Base-by-base conservation (phyloP, 495 filamentous ascomycete species). In the Talaromyces borbonicus region DNA sequence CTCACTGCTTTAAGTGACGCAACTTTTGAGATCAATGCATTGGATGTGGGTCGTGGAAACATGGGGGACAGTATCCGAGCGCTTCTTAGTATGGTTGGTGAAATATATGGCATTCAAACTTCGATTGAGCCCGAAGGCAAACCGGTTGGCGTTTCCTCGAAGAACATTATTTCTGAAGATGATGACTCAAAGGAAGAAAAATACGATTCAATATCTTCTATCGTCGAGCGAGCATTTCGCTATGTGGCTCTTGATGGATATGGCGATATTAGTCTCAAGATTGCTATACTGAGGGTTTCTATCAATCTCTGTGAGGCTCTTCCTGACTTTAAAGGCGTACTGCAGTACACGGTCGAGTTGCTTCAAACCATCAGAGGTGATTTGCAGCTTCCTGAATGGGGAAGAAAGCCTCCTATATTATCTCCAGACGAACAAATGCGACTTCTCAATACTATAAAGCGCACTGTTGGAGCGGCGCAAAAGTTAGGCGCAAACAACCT, bases 281-380 rank as follows among this genome's bases (percentile, higher is more conserved):
- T 88, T 33, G 83, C 94, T 57, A 78, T 97, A 37, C 71, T 96
- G 4, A 78, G 83, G 46, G 77, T 78, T 18, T 93, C 89, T 54
- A 88, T 93, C 43, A 87, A 87, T 58, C 80, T 95, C 49, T 92
- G 85, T 44, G 92, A 98, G 67, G 92, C 92, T 9, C 71, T 96
- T 25, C 90, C 92, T 2, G 87, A 96, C 54, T 92, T 95, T 59
- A 72, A 81, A 38, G 92, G 89, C 7, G 86, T 95, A 15, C 64
- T 97, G 26, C 79, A 78, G 33, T 94, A 89, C 59, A 92, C 87
- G 1, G 79, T 87, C 48, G 81, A 93, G 52, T 65, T 96, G 1
- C 67, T 98, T 35, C 77, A 84, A 36, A 86, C 84, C 6, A 84
- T 85, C 18, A 55, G 65, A 43, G 87, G 89, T 19, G 85, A 83